A percentile compares a stretch with the other conserved stretches of the same genome.
These are phyloP conservation scores for Camelina sativa DNA, from an alignment of 345 rosid species.

Conservation along the genomic window DNA sequence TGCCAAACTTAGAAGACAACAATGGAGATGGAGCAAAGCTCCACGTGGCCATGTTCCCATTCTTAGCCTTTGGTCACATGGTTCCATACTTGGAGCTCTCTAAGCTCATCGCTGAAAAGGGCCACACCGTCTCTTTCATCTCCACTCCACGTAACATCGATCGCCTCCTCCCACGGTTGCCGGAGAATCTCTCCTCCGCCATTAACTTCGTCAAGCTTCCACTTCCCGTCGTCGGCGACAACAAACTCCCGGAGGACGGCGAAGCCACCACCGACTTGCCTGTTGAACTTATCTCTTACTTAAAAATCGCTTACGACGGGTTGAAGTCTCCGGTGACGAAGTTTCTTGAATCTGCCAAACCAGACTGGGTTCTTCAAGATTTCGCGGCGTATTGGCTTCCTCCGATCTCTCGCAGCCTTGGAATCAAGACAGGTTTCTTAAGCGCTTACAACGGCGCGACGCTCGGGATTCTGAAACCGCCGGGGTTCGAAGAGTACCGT, in stretches of 20 bases:
- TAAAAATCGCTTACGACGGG: constrained; percentile 51
- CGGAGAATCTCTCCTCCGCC: constrained; percentile 26
- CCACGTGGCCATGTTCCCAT: constrained; percentile 50
- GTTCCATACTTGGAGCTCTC: constrained; percentile 44
- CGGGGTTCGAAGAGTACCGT: constrained; percentile 26
- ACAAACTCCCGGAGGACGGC: constrained; percentile 42
- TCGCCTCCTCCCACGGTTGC: constrained; percentile 31
- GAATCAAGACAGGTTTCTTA: constrained; percentile 16
- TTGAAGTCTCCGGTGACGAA: constrained; percentile 36
- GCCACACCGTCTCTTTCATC: constrained; percentile 44
- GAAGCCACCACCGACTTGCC: constrained; percentile 52
- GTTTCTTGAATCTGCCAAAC: constrained; percentile 41
- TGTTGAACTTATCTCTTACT: constrained; percentile 31
- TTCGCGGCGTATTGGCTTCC: constrained; percentile 54
- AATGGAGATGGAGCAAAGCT: constrained; percentile 28
- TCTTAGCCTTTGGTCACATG: constrained; percentile 47
- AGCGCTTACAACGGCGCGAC: constrained; percentile 6
- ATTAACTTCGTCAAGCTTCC: constrained; percentile 44
- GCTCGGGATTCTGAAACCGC: constrained; percentile 3
- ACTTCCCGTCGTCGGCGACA: constrained; percentile 26
- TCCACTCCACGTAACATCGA: constrained; percentile 46
- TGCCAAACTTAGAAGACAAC: neutral
- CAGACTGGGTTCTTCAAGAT: constrained; percentile 55
- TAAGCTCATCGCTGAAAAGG: constrained; percentile 48
- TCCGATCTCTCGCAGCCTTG: constrained; percentile 29